Conservation (phyloP, 176 grass and related monocot species). For the Oryza officinalis region DNA sequence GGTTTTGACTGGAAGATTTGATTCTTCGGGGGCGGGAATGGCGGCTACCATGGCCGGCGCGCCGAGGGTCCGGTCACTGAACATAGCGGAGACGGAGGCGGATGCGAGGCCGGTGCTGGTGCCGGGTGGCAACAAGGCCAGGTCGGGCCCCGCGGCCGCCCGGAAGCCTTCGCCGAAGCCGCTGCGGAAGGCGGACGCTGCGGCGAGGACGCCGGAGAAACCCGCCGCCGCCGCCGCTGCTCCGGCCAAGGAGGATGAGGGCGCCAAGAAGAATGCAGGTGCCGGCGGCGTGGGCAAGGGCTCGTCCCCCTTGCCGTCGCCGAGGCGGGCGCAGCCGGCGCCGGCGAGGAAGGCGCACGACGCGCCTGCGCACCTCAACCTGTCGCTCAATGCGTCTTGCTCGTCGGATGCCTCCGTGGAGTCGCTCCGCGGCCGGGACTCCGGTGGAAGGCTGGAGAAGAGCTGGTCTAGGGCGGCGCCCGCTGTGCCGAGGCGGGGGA, state of each 20-base stretch:
- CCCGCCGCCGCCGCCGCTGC: background rate
- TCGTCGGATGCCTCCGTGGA: conserved; percentile 73
- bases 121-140: conserved; percentile 84
- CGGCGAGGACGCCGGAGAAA: conserved; percentile 28
- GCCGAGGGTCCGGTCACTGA: conserved; percentile 77
- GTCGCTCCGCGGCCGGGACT: conserved; percentile 50
- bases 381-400: conserved; percentile 69
- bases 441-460: conserved; percentile 47
- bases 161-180: conserved; percentile 67
- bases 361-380: conserved; percentile 46
- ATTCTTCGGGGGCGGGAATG: conserved; percentile 17
- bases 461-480: conserved; percentile 16
- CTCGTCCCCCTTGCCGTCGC: conserved; percentile 16
- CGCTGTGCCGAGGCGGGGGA: conserved; percentile 48
- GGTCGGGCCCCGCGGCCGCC: conserved; percentile 15
- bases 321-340: conserved; percentile 37
- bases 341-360: conserved; percentile 53
- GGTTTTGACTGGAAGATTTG: background rate
- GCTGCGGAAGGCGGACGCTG: conserved; percentile 38
- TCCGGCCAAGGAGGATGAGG: conserved; percentile 29
- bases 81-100: conserved; percentile 51
- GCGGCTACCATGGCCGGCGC: conserved; percentile 72
- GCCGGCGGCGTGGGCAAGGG: background rate
- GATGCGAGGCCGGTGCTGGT: conserved; percentile 71
- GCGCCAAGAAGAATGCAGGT: conserved; percentile 18